Evolutionary conservation across 2,329 filamentous ascomycete genomes (phyloP), one percentile per base, ranked within the genome.

Genomic region (Thelonectria discophora): DNA sequence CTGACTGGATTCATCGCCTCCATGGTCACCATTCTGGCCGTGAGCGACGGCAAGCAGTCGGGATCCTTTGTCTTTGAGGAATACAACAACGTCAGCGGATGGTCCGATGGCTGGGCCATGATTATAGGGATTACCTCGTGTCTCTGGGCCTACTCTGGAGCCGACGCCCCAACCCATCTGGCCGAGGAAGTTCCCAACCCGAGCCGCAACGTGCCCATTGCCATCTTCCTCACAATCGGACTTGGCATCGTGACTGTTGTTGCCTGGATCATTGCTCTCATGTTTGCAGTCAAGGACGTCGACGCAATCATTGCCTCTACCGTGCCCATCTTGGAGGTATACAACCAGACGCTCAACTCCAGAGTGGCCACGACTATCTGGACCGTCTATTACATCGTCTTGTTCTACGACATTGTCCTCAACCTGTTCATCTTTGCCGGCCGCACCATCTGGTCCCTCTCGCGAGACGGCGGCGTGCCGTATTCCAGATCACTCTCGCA

Each of bases 401-500:
- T 72, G 64, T 72, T 72, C 47, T 72, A 72, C 60, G 69, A 70
- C 11, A 72, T 72, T 18, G 68, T 70, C 1, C 43, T 72, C 21
- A 72, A 72, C 12, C 43, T 70, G 0, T 70, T 72, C 43, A 69
- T 72, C 12, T 72, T 72, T 37, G 65, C 65, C 2, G 69, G 69
- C 0, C 64, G 69, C 39, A 69, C 66, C 1, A 68, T 72, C 1
- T 72, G 69, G 69, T 72, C 69, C 0, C 66, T 72, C 15, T 70
- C 69, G 0, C 61, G 69, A 21, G 69, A 72, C 27, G 69, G 69
- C 3, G 69, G 69, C 3, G 50, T 72, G 1, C 69, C 69, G 0
- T 72, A 64, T 47, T 72, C 69, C 10, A 40, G 12, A 4, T 70
- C 63, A 34, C 20, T 72, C 13, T 65, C 60, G 0, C 68, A 66